Evolutionary conservation across 108 stramenopile species (phyloP).

Genomic region (Cyclotella cryptica): DNA sequence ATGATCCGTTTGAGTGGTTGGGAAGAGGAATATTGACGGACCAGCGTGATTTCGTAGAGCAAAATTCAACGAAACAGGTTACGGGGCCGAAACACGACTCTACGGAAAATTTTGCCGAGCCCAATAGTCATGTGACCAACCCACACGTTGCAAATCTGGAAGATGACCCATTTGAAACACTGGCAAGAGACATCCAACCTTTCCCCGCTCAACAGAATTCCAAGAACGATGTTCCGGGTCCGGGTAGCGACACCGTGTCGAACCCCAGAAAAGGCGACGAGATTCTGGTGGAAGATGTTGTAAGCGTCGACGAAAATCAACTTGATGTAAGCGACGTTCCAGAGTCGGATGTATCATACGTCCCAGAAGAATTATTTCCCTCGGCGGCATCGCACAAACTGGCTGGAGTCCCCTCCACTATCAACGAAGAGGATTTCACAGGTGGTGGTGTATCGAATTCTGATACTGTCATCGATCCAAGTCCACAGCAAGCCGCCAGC

Average conservation of each 20-base stretch:
- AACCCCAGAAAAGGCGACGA: neutral
- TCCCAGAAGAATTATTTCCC: slow-evolving; percentile 9
- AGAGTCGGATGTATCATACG: neutral
- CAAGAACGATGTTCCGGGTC: neutral
- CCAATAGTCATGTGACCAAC: no score
- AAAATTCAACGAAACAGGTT: neutral
- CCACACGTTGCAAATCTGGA: neutral
- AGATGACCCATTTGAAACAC: neutral
- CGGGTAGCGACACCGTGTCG: neutral
- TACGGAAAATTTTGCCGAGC: neutral
- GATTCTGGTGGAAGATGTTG: slow-evolving; percentile 9
- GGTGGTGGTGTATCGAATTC: neutral
- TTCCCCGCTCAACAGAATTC: neutral
- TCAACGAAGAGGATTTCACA: neutral
- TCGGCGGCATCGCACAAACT: neutral
- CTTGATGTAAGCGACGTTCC: neutral
- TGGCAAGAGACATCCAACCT: neutral
- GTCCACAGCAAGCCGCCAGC: neutral
- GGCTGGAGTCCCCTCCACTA: neutral
- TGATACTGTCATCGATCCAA: neutral
- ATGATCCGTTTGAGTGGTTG: slow-evolving; percentile 19
- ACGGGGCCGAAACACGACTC: neutral
- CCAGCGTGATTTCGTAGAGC: neutral
- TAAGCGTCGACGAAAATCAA: slow-evolving; percentile 7
- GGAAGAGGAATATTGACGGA: slow-evolving; percentile 11